Conservation (phyloP, 73 alveolate genomes). For the Diophrys appendiculata region DNA sequence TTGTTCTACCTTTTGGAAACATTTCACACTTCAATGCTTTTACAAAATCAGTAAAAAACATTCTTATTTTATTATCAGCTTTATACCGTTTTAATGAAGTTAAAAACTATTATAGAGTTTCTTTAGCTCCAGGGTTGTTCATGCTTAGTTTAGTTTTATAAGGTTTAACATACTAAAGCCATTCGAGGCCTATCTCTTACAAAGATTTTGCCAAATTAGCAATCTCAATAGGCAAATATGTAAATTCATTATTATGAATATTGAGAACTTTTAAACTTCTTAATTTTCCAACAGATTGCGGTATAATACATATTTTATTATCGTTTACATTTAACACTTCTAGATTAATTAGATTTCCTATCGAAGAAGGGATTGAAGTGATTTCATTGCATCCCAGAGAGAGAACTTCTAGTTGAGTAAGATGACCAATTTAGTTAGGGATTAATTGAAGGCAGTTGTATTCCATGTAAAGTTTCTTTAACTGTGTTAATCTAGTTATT, state of each 20-base stretch:
- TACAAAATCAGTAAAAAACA: neutral
- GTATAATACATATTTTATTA: neutral
- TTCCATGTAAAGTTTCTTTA: neutral
- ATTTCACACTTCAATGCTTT: neutral
- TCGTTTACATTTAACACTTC: neutral
- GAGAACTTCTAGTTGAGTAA: neutral
- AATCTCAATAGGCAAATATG: neutral
- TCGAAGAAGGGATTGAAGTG: neutral
- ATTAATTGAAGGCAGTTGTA: neutral
- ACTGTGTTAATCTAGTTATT: neutral
- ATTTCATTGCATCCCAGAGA: neutral
- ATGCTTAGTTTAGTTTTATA: too few species aligned
- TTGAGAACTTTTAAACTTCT: neutral
- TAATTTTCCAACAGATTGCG: neutral
- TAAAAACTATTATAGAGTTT: neutral
- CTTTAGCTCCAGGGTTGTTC: neutral
- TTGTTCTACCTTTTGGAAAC: neutral
- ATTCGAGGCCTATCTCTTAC: neutral
- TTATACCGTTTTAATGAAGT: too few species aligned
- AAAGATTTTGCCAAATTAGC: neutral
- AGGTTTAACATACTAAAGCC: neutral
- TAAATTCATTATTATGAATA: neutral
- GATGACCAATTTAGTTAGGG: neutral
- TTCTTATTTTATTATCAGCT: neutral
- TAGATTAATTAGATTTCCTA: neutral